Percentiles rank a stretch among this genome's conserved stretches.
Conservation (phyloP, 345 rosid species). For the Brassica napus region DNA sequence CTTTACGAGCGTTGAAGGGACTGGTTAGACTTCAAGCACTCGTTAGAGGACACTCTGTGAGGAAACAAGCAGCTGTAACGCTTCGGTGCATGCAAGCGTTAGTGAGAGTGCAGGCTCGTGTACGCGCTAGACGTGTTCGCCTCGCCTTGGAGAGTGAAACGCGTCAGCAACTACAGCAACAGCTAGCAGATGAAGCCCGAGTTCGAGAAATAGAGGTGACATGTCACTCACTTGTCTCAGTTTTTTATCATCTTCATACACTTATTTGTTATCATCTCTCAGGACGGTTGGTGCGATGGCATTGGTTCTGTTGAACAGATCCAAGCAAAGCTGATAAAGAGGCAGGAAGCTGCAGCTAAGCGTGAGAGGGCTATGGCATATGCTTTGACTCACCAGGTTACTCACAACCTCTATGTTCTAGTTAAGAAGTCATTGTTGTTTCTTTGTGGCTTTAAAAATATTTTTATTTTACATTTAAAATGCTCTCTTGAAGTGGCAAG, state of each 20-base stretch:
- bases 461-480: conserved; percentile 13
- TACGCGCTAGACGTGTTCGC: conserved; percentile 96
- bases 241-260: neutral
- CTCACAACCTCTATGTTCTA: conserved; percentile 5
- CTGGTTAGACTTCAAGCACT: conserved; percentile 97
- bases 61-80: conserved; percentile 99
- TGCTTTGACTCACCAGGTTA: conserved; percentile 97
- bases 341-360: conserved; percentile 98
- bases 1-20: conserved; percentile 91
- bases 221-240: neutral
- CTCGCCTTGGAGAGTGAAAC: conserved; percentile 89
- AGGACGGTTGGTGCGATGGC: conserved; percentile 99
- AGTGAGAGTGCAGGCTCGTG: conserved; percentile 97
- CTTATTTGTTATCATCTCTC: conserved; percentile 18
- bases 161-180: conserved; percentile 69
- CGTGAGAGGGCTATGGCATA: conserved; percentile 99
- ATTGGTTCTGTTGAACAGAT: conserved; percentile 93
- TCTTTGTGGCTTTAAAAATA: neutral
- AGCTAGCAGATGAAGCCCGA: conserved; percentile 70
- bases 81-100: conserved; percentile 99
- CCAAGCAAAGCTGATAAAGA: conserved; percentile 84
- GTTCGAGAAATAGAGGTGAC: conserved; percentile 94
- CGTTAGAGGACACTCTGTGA: conserved; percentile 95
- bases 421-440: conserved; percentile 1
- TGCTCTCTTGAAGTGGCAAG: conserved; percentile 78